Evolutionary conservation across 345 rosid species (phyloP).

Genomic region (Erodium maritimum): DNA sequence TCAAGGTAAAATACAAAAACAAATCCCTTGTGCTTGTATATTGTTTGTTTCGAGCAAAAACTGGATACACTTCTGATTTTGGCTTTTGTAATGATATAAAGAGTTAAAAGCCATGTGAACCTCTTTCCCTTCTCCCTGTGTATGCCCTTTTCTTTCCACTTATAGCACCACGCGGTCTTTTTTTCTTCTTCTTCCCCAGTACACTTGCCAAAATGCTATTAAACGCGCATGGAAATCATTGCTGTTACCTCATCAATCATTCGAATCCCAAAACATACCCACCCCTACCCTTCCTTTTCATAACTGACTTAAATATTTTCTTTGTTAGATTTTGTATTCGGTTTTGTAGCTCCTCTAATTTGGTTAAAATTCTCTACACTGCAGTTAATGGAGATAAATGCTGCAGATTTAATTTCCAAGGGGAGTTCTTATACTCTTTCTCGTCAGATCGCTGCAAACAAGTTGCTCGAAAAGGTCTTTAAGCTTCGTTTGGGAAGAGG

Average conservation of each 20-base stretch:
- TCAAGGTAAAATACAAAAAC: too few relatives aligned
- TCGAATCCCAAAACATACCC: background rate
- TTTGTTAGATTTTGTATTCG: background rate
- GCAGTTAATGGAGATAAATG: constrained; percentile 50
- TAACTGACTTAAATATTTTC: background rate
- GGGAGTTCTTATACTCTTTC: constrained; percentile 42
- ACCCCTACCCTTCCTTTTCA: background rate
- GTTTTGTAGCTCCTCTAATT: constrained; percentile 9
- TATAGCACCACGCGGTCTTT: too few relatives aligned
- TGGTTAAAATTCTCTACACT: constrained; percentile 9
- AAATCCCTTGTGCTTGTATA: too few relatives aligned
- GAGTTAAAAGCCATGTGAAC: too few relatives aligned
- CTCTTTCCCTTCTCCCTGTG: too few relatives aligned
- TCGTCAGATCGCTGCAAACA: constrained; percentile 40
- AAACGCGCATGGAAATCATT: background rate
- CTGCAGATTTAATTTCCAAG: constrained; percentile 34
- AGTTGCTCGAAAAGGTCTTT: constrained; percentile 46
- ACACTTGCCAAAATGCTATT: background rate
- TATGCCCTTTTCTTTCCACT: too few relatives aligned
- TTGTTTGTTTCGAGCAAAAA: too few relatives aligned
- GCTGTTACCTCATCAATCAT: background rate
- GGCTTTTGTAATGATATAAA: too few relatives aligned
- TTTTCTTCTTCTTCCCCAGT: too few relatives aligned
- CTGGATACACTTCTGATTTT: too few relatives aligned
- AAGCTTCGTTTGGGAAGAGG: constrained; percentile 70